These are phyloP conservation scores for Magnolia kwangsiensis DNA, from an alignment of 164 flowering plant species.

Conservation along the genomic window DNA sequence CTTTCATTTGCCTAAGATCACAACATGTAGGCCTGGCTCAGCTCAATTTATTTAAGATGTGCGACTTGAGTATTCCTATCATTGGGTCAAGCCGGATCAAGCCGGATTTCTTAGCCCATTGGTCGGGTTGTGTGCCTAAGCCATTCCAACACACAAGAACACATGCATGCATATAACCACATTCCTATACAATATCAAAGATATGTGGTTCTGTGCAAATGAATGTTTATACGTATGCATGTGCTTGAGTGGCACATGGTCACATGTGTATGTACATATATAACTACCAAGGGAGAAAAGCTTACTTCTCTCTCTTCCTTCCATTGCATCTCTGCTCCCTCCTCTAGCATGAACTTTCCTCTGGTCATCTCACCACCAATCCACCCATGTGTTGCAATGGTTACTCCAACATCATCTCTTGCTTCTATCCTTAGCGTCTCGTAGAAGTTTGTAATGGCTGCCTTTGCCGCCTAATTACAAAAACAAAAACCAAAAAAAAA, in stretches of 20 bases:
- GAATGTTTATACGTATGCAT: not conserved
- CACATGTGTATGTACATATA: not conserved
- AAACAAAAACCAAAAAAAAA: not conserved
- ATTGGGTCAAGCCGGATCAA: no score
- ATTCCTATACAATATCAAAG: no score
- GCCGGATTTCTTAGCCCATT: no score
- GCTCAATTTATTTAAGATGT: no score
- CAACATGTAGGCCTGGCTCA: no score
- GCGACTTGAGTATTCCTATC: no score
- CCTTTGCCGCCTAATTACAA: conserved; percentile 69
- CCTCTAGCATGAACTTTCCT: conserved; percentile 77
- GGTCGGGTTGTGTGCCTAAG: no score
- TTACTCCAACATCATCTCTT: conserved; percentile 71
- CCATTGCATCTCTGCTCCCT: conserved; percentile 91
- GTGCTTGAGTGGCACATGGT: not conserved
- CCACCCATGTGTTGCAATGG: conserved; percentile 93
- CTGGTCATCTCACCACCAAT: conserved; percentile 76
- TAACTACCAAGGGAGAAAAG: not conserved
- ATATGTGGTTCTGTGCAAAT: not conserved
- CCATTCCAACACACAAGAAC: no score
- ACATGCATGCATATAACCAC: not conserved
- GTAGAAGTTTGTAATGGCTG: conserved; percentile 81
- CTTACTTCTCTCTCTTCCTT: conserved; percentile 87
- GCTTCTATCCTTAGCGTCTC: conserved; percentile 79
- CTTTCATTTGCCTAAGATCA: no score